phyloP scores from a whole-genome alignment of 2,329 filamentous ascomycete genomes.

The Aureobasidium lini region DNA sequence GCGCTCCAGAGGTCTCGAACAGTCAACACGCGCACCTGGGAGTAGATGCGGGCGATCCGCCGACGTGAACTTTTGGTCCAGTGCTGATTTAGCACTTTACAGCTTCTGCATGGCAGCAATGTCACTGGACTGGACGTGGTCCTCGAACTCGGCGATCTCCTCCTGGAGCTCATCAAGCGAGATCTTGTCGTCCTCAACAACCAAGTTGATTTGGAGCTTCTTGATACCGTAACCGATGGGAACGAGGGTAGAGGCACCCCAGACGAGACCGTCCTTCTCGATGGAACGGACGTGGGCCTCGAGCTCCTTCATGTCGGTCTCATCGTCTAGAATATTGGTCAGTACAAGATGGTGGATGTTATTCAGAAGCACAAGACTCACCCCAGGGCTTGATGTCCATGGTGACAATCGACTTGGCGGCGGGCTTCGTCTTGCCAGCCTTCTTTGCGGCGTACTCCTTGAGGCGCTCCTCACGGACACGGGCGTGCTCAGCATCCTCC shows the following conservation, averaged over 20 bases:
- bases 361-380: slow-evolving; percentile 45
- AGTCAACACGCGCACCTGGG: background rate
- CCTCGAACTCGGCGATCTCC: slow-evolving; percentile 78
- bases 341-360: slow-evolving; percentile 16
- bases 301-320: slow-evolving; percentile 82
- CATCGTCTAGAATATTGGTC: slow-evolving; percentile 56
- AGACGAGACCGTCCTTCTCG: slow-evolving; percentile 88
- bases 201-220: slow-evolving; percentile 98
- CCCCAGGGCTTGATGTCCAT: slow-evolving; percentile 98
- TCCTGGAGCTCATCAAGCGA: slow-evolving; percentile 80
- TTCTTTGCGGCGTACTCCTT: slow-evolving; percentile 97
- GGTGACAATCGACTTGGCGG: slow-evolving; percentile 93
- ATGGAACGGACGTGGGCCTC: slow-evolving; percentile 76
- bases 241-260: slow-evolving; percentile 86
- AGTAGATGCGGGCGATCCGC: background rate
- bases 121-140: slow-evolving; percentile 93
- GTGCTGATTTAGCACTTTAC: slow-evolving; percentile 44
- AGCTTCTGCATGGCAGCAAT: slow-evolving; percentile 87
- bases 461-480: slow-evolving; percentile 79
- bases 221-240: slow-evolving; percentile 95
- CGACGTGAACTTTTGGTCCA: slow-evolving; percentile 1
- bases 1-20: background rate
- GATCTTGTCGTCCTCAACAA: slow-evolving; percentile 95
- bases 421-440: slow-evolving; percentile 81
- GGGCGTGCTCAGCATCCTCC: slow-evolving; percentile 80